Percentiles rank a stretch among this genome's conserved stretches.
Conservation (phyloP, 495 filamentous ascomycete species). For the Talaromyces adpressus region DNA sequence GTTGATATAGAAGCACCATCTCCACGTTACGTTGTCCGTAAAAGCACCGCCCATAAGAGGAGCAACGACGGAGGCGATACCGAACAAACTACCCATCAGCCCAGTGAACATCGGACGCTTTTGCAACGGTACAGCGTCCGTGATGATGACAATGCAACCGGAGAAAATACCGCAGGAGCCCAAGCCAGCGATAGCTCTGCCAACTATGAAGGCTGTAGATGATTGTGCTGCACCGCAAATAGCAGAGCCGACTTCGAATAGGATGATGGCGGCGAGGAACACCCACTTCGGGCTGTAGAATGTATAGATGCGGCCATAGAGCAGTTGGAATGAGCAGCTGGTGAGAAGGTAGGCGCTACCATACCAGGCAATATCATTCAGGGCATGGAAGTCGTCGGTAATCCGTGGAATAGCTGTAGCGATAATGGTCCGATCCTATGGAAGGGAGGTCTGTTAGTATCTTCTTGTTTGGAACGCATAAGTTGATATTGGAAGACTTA, state of each 20-base stretch:
- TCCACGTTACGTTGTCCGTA: slow-evolving; percentile 34
- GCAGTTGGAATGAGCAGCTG: slow-evolving; percentile 47
- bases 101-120: slow-evolving; percentile 43
- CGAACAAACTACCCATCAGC: slow-evolving; percentile 37
- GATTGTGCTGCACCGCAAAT: slow-evolving; percentile 56
- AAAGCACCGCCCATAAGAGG: slow-evolving; percentile 43
- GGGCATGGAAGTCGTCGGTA: slow-evolving; percentile 51
- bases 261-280: slow-evolving; percentile 46
- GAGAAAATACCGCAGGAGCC: slow-evolving; percentile 47
- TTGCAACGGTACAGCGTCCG: slow-evolving; percentile 31
- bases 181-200: slow-evolving; percentile 53
- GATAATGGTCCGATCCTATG: slow-evolving; percentile 44
- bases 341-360: slow-evolving; percentile 59
- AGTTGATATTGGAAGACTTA: slow-evolving; percentile 6
- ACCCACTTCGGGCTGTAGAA: slow-evolving; percentile 60
- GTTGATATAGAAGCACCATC: slow-evolving; percentile 56
- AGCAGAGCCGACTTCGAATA: slow-evolving; percentile 48
- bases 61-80: slow-evolving; percentile 34
- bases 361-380: slow-evolving; percentile 64
- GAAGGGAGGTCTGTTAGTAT: neutral
- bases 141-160: slow-evolving; percentile 39
- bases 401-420: slow-evolving; percentile 58
- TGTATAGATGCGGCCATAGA: slow-evolving; percentile 54
- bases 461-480: neutral
- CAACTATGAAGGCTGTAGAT: slow-evolving; percentile 52